Conservation (phyloP, 2,329 filamentous ascomycete genomes). For the Fusarium subtropicale region DNA sequence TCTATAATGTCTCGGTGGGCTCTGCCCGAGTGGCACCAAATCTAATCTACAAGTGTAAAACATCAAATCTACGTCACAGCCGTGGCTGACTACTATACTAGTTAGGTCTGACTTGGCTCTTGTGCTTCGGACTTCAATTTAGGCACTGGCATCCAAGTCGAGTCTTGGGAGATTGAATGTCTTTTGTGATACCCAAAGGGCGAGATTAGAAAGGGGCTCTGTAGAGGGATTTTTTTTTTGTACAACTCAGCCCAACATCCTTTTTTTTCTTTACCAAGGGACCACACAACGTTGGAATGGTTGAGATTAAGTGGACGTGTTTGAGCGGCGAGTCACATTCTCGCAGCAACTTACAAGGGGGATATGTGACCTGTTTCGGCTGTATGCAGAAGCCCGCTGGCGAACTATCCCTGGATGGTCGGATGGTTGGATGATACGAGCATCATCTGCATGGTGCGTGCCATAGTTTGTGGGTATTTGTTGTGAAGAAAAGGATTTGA, state of each 20-base stretch:
- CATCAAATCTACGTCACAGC: slow-evolving; percentile 31
- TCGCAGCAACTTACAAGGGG: slow-evolving; percentile 28
- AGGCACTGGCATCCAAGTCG: slow-evolving; percentile 30
- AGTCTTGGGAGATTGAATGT: slow-evolving; percentile 36
- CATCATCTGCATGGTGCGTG: slow-evolving; percentile 1
- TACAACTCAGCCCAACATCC: background rate
- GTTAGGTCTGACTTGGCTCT: background rate
- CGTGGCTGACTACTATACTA: background rate
- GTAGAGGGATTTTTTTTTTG: slow-evolving; percentile 2
- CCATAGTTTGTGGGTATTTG: slow-evolving; percentile 7
- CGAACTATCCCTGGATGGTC: slow-evolving; percentile 10
- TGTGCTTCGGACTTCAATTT: too few relatives aligned
- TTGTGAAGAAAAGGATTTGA: background rate
- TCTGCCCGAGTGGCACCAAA: slow-evolving; percentile 11
- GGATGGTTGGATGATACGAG: slow-evolving; percentile 4
- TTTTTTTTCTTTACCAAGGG: slow-evolving; percentile 12
- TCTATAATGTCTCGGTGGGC: slow-evolving; percentile 26
- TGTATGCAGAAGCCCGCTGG: slow-evolving; percentile 28
- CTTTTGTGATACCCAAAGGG: slow-evolving; percentile 26
- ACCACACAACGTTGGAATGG: slow-evolving; percentile 31
- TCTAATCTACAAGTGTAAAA: slow-evolving; percentile 19
- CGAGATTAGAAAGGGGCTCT: slow-evolving; percentile 9
- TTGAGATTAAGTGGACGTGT: slow-evolving; percentile 31
- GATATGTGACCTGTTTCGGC: slow-evolving; percentile 27
- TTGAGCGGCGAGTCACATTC: slow-evolving; percentile 26